Percentiles rank a stretch among this genome's conserved stretches.
phyloP scores from a whole-genome alignment of 345 rosid genomes.

The Isatis tinctoria region DNA sequence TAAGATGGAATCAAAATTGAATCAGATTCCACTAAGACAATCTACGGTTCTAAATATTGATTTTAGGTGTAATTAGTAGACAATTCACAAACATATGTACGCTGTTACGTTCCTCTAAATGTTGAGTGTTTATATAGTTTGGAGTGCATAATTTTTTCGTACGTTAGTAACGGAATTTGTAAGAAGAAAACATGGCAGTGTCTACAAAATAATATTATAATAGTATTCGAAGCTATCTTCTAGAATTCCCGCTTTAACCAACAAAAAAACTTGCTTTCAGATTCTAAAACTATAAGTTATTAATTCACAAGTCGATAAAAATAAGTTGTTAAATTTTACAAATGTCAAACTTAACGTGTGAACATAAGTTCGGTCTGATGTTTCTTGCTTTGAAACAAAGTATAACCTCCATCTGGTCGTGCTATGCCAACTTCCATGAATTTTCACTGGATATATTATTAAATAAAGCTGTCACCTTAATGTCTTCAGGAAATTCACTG shows the following conservation, averaged over 20 bases:
- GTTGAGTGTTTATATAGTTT: too few relatives aligned
- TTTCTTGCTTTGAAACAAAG: conserved; percentile 18
- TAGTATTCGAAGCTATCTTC: background rate
- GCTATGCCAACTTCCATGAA: conserved; percentile 25
- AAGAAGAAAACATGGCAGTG: background rate
- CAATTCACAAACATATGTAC: background rate
- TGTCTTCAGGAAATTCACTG: conserved; percentile 11
- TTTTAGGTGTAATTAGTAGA: background rate
- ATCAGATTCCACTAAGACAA: too few relatives aligned
- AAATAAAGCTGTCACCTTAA: background rate
- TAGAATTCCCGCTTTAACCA: background rate
- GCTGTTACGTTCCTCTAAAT: background rate
- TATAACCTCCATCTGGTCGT: background rate
- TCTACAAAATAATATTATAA: background rate
- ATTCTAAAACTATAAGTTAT: background rate
- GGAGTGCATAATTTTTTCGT: background rate
- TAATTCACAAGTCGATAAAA: background rate
- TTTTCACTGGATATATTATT: background rate
- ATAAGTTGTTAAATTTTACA: background rate
- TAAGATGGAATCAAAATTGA: too few relatives aligned
- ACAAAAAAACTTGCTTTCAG: background rate
- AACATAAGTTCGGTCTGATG: conserved; percentile 12
- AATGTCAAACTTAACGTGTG: conserved; percentile 26
- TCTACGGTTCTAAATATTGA: too few relatives aligned
- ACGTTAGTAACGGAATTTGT: background rate